These are phyloP conservation scores for Trichoderma endophyticum DNA, from an alignment of 2,329 filamentous ascomycete genomes.

Conservation along the genomic window DNA sequence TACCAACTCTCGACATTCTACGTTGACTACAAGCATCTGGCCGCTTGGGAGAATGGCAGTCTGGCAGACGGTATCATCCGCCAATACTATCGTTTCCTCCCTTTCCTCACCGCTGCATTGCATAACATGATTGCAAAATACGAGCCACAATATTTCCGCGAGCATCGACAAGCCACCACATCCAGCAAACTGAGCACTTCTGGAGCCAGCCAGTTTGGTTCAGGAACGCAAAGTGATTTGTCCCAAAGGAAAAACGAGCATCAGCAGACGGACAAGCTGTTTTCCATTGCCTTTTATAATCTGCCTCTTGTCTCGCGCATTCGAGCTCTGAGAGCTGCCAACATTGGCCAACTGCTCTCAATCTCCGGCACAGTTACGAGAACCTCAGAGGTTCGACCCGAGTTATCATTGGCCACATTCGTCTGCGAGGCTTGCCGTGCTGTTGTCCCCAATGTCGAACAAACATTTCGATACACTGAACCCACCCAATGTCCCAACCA, in stretches of 20 bases:
- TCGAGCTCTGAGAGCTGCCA: slow-evolving; percentile 78
- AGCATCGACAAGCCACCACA: slow-evolving; percentile 81
- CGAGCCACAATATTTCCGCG: slow-evolving; percentile 88
- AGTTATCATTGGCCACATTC: slow-evolving; percentile 89
- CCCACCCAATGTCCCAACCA: slow-evolving; percentile 91
- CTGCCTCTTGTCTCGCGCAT: slow-evolving; percentile 82
- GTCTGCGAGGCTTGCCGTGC: slow-evolving; percentile 84
- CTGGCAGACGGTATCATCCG: slow-evolving; percentile 82
- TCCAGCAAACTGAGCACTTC: slow-evolving; percentile 70
- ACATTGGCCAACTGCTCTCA: slow-evolving; percentile 89
- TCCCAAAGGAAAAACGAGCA: slow-evolving; percentile 80
- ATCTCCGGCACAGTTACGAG: slow-evolving; percentile 96
- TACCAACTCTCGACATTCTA: slow-evolving; percentile 82
- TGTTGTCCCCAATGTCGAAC: slow-evolving; percentile 86
- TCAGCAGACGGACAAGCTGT: slow-evolving; percentile 95
- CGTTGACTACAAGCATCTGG: slow-evolving; percentile 82
- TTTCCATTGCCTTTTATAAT: slow-evolving; percentile 91
- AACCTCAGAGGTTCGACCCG: slow-evolving; percentile 93
- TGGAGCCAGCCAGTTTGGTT: slow-evolving; percentile 59
- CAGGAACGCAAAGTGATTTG: slow-evolving; percentile 61
- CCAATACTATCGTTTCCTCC: slow-evolving; percentile 92
- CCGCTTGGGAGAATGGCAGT: slow-evolving; percentile 71
- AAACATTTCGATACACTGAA: slow-evolving; percentile 96
- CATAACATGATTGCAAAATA: slow-evolving; percentile 94
- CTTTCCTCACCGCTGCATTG: slow-evolving; percentile 82